Percentiles rank a stretch among this genome's conserved stretches.
Conservation (phyloP, 1,284 basidiomycete genomes). For the Ganoderma boninense region DNA sequence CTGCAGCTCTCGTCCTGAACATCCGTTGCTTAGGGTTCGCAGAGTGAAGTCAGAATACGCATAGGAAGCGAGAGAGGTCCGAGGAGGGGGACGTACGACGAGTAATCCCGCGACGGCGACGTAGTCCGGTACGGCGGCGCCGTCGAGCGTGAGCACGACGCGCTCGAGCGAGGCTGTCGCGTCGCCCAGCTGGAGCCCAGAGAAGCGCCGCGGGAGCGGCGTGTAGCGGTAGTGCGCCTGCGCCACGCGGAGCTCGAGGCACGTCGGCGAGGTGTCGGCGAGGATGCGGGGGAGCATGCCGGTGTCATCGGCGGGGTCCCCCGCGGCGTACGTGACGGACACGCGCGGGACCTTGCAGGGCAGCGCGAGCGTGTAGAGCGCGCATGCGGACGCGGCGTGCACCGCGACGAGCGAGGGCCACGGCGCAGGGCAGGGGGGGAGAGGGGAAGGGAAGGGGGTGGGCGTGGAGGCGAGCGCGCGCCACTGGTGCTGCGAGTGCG, state of each 20-base stretch:
- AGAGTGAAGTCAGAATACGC: neutral
- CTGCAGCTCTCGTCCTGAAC: slow-evolving; percentile 20
- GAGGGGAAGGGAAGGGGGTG: too few relatives aligned
- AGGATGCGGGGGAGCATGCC: slow-evolving; percentile 18
- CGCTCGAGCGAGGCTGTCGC: slow-evolving; percentile 10
- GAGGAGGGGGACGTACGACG: slow-evolving; percentile 7
- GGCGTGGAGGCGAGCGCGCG: neutral
- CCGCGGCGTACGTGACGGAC: slow-evolving; percentile 8
- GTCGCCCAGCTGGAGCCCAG: slow-evolving; percentile 2
- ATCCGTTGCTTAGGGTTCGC: too few relatives aligned
- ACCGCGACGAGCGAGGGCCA: slow-evolving; percentile 13
- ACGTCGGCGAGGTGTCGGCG: slow-evolving; percentile 11
- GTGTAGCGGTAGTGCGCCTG: slow-evolving; percentile 16
- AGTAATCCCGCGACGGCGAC: slow-evolving; percentile 7
- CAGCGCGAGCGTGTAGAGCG: slow-evolving; percentile 18
- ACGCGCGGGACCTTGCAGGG: slow-evolving; percentile 10
- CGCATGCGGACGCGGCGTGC: slow-evolving; percentile 8
- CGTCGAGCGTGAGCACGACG: slow-evolving; percentile 14
- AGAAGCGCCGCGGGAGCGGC: slow-evolving; percentile 14
- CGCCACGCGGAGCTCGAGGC: slow-evolving; percentile 16
- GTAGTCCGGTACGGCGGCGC: slow-evolving; percentile 19
- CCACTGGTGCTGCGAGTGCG: slow-evolving; percentile 16
- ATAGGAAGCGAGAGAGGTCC: too few relatives aligned
- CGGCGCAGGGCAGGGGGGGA: too few relatives aligned
- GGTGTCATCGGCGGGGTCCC: slow-evolving; percentile 12